Evolutionary conservation across 495 filamentous ascomycete species (phyloP), one percentile per base, ranked within the genome.

Genomic region (Penicillium ochrochloron): DNA sequence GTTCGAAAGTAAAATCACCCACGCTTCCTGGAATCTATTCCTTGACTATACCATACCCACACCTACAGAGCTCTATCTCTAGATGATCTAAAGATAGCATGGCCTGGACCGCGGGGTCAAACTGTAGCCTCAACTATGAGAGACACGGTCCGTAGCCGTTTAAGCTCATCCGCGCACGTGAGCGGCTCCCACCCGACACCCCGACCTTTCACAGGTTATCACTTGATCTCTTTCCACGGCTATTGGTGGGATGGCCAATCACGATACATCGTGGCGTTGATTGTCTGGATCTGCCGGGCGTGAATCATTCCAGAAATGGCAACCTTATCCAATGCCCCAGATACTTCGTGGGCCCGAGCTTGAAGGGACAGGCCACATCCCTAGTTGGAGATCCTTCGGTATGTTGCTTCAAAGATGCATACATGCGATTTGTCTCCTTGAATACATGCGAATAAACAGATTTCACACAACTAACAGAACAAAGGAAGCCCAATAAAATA

Each of bases 91-190:
- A 33, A 31, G 31, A 54, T 54, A 9, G 25, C 2, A 23, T 9
- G 27, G 48, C 5, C 51, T 33, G 31, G 31, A n/a, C 51, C 37
- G 37, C 37, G 0, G 14, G 29, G 14, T 9, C 3, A 19, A 33
- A 27, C 37, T 5, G 37, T 41, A 14, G 35, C 11, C 2, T 37
- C 2, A 37, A 37, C 35, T 14, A 15, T 41, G 37, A 17, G 37
- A 54, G 14, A 34, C 19, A 27, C 31, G 56, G 44, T 25, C 59
- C 55, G 17, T 68, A 25, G 3, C 39, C n/a, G 31, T 41, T 42
- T 58, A 58, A 58, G 34, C 73, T 52, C 64, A 58, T 37, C 67
- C 67, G 67, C 14, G 61, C 67, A 70, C 67, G 67, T 70, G 67
- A 70, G 67, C 67, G 67, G 67, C 54, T 62, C 58, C 14, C 58